Evolutionary conservation across 1,284 basidiomycete species (phyloP), one percentile per base, ranked within the genome.

Genomic region (Agaricales sp.): DNA sequence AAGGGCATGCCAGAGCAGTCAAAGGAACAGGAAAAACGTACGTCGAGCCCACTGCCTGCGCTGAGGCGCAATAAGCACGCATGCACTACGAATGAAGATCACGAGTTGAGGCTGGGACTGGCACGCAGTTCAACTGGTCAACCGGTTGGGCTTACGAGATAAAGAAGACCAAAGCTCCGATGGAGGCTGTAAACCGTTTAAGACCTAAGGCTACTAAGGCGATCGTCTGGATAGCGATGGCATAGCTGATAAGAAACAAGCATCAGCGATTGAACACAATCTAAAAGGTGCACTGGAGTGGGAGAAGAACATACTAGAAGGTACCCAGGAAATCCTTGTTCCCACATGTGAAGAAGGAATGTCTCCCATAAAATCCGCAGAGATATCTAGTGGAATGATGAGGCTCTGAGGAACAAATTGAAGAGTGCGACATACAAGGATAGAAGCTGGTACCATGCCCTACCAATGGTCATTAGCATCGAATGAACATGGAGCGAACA

Each of bases 131-230:
- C n/a, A n/a, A n/a, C n/a, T n/a, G n/a, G n/a, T n/a, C n/a, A n/a
- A 45, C 44, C 11, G 6, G 6, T 22, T 22, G 4, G 45, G 59
- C 77, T 50, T 61, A 78, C 69, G 78, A 57, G 16, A 76, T 55
- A 48, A 77, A 67, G 59, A 80, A 74, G 46, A 69, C 55, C 2
- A 70, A 22, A 0, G 76, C 74, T 12, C 75, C 77, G 14, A 74
- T 26, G 30, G 77, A 59, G 0, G 79, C 77, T 3, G 74, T 70
- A 21, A 80, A 60, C 16, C 85, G 68, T 51, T 77, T 75, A 51
- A 79, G 67, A 51, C 76, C 71, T 43, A 87, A 60, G 1, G 81
- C 83, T 55, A 88, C 80, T 4, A 87, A 60, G 0, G 76, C 82
- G 43, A 88, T 74, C 0, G 77, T 78, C 44, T 82, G 82, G 38